phyloP scores from a whole-genome alignment of 371 early-diverging fungal genomes.

The Mortierella sp. region DNA sequence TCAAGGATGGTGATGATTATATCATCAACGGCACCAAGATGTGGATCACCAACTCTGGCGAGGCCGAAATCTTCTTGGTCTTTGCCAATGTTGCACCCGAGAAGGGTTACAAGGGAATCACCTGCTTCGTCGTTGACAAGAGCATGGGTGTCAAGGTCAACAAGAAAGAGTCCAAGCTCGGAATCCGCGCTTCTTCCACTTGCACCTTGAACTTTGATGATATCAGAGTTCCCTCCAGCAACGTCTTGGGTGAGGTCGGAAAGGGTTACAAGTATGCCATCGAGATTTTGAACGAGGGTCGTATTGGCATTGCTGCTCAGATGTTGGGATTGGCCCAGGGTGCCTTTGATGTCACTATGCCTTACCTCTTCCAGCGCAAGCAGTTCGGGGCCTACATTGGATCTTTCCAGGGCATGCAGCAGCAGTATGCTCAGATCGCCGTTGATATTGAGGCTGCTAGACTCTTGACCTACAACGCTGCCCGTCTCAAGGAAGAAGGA shows the following conservation, averaged over 20 bases:
- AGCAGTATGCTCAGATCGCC: constrained; percentile 96
- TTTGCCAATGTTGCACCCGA: constrained; percentile 97
- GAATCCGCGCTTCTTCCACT: constrained; percentile 97
- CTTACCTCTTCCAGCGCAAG: constrained; percentile 96
- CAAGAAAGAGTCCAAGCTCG: constrained; percentile 98
- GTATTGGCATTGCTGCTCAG: constrained; percentile 98
- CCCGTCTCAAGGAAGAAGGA: constrained; percentile 95
- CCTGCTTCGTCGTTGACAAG: constrained; percentile 97
- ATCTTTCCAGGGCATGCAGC: constrained; percentile 97
- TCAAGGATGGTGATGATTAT: constrained; percentile 92
- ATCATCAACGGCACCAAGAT: constrained; percentile 94
- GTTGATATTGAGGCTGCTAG: constrained; percentile 98
- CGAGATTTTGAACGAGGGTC: constrained; percentile 97
- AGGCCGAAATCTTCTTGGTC: constrained; percentile 96
- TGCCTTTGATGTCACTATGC: constrained; percentile 89
- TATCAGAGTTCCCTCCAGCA: constrained; percentile 88
- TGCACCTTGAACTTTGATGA: constrained; percentile 96
- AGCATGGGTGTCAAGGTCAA: constrained; percentile 94
- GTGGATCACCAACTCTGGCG: constrained; percentile 92
- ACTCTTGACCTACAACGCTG: constrained; percentile 97
- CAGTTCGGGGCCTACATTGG: constrained; percentile 92
- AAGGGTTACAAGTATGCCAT: constrained; percentile 99
- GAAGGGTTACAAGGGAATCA: constrained; percentile 98
- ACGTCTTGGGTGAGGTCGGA: constrained; percentile 94
- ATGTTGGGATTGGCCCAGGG: constrained; percentile 98